Evolutionary conservation across 1,284 basidiomycete species (phyloP), one percentile per base, ranked within the genome.

Genomic region (Ganoderma sp.): DNA sequence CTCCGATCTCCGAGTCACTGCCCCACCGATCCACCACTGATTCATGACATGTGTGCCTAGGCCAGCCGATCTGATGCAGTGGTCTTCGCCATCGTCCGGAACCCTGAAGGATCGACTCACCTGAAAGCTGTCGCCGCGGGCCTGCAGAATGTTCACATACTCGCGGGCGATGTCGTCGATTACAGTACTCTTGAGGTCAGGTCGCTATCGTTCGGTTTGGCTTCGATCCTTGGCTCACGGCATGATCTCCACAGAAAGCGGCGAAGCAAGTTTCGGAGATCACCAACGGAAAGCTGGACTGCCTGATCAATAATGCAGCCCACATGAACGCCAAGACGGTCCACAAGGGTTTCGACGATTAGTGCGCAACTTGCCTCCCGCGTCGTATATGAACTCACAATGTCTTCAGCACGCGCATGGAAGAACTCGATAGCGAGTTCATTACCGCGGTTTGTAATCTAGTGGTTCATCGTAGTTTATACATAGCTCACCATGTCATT

Each of bases 131-230:
- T 75, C 28, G 48, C 61, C 39, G 82, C 60, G 14, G 28, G 37
- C 7, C 17, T 64, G 7, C 54, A 57, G 22, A 78, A 79, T 45
- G 69, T 79, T 2, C 74, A 78, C 52, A 66, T 78, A 56, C 25
- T 78, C 34, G 66, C 74, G 37, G 75, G 65, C 3, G 78, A 79
- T 58, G 65, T 78, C 7, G 69, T 60, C 39, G 73, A 77, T 54
- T 60, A 67, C n/a, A 43, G 34, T 42, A 67, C 75, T 0, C 66
- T 79, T 37, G 69, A 73, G 68, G 77, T 75, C 42, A 43, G 63
- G 57, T 17, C n/a, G 37, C 43, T n/a, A 32, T 17, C 42, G 17
- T 7, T 25, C 17, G 45, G 45, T 9, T 48, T 9, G n/a, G 2
- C 9, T 12, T 48, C n/a, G 1, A 22, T n/a, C 45, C 0, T 12